Evolutionary conservation across 805 yeast species (phyloP).

Genomic region (Barnettozyma pratensis): DNA sequence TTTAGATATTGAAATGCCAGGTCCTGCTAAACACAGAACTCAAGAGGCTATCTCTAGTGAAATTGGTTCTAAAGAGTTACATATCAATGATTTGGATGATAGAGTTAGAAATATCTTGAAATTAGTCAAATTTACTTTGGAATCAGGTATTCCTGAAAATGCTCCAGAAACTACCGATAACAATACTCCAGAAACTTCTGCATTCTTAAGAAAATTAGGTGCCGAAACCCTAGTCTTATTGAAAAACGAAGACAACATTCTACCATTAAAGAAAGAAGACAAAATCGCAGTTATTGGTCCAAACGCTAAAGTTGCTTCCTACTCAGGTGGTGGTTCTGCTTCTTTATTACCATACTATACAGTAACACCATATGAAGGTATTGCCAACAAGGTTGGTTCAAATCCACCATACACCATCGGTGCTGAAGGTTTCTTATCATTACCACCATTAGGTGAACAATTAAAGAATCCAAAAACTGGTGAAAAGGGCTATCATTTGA

Average conservation of each 20-base stretch:
- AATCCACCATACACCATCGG: conserved; percentile 31
- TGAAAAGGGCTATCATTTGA: conserved; percentile 21
- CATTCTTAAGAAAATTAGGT: conserved; percentile 38
- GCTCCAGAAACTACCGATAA: conserved; percentile 27
- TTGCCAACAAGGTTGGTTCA: conserved; percentile 26
- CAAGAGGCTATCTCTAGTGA: conserved; percentile 35
- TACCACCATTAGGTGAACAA: conserved; percentile 30
- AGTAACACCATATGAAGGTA: conserved; percentile 45
- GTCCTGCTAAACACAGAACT: conserved; percentile 45
- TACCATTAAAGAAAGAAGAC: conserved; percentile 42
- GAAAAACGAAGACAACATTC: conserved; percentile 42
- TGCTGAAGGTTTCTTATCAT: conserved; percentile 30
- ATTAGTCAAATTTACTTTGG: conserved; percentile 40
- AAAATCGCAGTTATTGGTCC: conserved; percentile 55
- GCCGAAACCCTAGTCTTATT: conserved; percentile 49
- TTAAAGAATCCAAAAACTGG: conserved; percentile 22
- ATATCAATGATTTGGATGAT: conserved; percentile 38
- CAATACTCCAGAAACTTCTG: conserved; percentile 43
- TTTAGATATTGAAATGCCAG: conserved; percentile 65
- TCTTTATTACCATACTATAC: conserved; percentile 43
- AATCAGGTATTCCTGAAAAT: conserved; percentile 31
- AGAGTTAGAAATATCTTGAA: conserved; percentile 45
- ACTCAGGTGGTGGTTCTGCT: conserved; percentile 63
- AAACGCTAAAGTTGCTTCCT: conserved; percentile 44
- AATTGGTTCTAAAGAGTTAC: conserved; percentile 36